Base-by-base conservation (phyloP, 2,329 filamentous ascomycete genomes). In the Exophiala sideris region DNA sequence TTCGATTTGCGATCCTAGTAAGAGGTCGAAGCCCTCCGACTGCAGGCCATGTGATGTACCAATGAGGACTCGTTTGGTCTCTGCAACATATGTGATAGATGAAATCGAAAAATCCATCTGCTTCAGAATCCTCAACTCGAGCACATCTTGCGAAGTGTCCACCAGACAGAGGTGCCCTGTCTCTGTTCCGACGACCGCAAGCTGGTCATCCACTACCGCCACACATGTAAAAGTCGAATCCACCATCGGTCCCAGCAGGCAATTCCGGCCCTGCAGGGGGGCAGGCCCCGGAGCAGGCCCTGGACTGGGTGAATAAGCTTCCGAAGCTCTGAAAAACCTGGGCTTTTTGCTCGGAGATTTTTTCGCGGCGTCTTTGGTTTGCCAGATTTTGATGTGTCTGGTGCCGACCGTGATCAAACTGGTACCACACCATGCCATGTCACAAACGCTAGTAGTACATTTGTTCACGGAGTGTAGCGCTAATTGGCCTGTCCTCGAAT, bases 331-430 rank as follows among this genome's bases (percentile, higher is more conserved):
- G n/a, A 44, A n/a, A 58, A 55, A 59, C 64, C 70, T 66, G 82
- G 79, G 82, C 65, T 80, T 70, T 67, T 89, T 89, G 7, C 79
- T 75, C 1, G 88, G 86, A 18, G 87, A 87, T 4, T 73, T 72
- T 14, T 78, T 73, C 39, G 67, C 76, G 52, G 65, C 11, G 5
- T 54, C 56, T 18, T 52, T 42, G 9, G 94, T 80, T 62, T 86
- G 86, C 94, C 94, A 99, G 47, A 95, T 82, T 71, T 96, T 97
- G 69, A 96, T 84, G 72, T 96, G 92, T 21, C 94, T 84, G 48
- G 94, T 87, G 11, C 94, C 94, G 20, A 94, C 83, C 18, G 92
- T 96, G 54, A 99, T 78, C 48, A 99, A 79, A 62, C 74, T 88
- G 62, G 80, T 87, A 9, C 91, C 91, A 71, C 96, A 83, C 92